A percentile compares a stretch with the other conserved stretches of the same genome.
phyloP scores from a whole-genome alignment of 23 red algal species.

The Chondrus crispus region DNA sequence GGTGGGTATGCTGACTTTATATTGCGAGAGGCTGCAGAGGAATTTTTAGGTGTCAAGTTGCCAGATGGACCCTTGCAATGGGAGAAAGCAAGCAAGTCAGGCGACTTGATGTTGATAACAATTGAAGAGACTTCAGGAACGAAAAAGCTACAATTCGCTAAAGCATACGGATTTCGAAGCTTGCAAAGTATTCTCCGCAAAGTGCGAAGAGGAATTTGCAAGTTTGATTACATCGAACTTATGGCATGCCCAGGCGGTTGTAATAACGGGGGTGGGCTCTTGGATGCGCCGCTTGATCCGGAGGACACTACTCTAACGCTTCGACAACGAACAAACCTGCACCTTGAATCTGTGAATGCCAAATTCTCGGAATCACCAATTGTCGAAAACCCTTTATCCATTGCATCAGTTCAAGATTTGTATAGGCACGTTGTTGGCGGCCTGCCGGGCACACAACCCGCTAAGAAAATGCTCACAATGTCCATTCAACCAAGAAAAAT shows the following conservation, averaged over 20 bases:
- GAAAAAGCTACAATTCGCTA: constrained; percentile 51
- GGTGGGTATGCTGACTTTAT: constrained; percentile 73
- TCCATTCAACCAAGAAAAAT: not conserved
- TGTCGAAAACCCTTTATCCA: not conserved
- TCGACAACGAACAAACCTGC: not conserved
- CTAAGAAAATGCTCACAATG: not conserved
- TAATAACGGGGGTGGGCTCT: constrained; percentile 77
- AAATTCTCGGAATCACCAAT: not conserved
- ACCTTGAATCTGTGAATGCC: not conserved
- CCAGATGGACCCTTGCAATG: not conserved
- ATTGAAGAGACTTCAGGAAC: constrained; percentile 12
- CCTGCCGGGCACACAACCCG: not conserved
- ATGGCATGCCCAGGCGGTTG: constrained; percentile 91
- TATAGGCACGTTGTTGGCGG: not conserved
- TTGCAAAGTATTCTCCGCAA: constrained; percentile 86
- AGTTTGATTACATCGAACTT: constrained; percentile 83
- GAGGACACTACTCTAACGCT: not conserved
- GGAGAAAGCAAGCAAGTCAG: constrained; percentile 32
- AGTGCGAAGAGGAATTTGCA: constrained; percentile 16
- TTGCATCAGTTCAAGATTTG: not conserved
- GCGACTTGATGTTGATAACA: constrained; percentile 14
- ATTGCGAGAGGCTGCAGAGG: constrained; percentile 52
- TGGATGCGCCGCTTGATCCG: not conserved
- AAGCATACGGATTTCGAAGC: constrained; percentile 84
- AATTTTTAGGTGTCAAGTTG: constrained; percentile 39